Evolutionary conservation across 225 moss, liverwort and hornwort species (phyloP).

Genomic region (Antitrichia curtipendula): DNA sequence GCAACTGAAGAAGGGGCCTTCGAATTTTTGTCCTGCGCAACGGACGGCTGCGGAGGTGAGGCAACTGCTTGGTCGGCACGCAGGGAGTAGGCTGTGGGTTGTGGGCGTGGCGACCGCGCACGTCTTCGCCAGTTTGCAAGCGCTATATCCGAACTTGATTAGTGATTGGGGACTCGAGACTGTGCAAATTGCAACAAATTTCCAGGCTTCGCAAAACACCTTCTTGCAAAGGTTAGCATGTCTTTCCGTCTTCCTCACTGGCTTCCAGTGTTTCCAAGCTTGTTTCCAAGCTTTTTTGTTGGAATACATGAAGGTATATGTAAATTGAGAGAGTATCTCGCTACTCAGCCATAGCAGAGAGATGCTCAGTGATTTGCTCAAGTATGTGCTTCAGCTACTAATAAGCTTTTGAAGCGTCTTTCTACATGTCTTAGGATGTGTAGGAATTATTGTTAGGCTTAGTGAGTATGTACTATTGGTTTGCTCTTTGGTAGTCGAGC

Average conservation of each 20-base stretch:
- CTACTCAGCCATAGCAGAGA: no score
- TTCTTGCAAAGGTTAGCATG: slow-evolving; percentile 22
- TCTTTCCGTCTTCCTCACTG: background rate
- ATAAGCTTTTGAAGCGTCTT: background rate
- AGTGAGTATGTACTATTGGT: background rate
- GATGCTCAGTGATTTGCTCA: background rate
- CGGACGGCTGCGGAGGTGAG: slow-evolving; percentile 48
- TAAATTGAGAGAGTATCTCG: background rate
- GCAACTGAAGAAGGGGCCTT: slow-evolving; percentile 35
- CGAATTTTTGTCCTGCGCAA: slow-evolving; percentile 33
- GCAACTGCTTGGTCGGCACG: slow-evolving; percentile 36
- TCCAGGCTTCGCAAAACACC: background rate
- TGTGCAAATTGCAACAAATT: slow-evolving; percentile 8
- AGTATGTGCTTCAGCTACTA: background rate
- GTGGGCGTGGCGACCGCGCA: slow-evolving; percentile 44
- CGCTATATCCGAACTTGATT: slow-evolving; percentile 21
- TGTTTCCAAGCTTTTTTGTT: background rate
- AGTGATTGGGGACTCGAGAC: slow-evolving; percentile 55
- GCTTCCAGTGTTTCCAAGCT: background rate
- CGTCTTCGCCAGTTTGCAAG: slow-evolving; percentile 30
- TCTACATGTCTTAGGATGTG: background rate
- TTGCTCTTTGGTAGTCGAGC: background rate
- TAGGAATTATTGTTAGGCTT: background rate
- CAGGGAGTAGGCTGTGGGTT: slow-evolving; percentile 50
- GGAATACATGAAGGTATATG: background rate